These are phyloP conservation scores for Symmetrospora coprosmae DNA, from an alignment of 768 basidiomycete species.

Conservation along the genomic window DNA sequence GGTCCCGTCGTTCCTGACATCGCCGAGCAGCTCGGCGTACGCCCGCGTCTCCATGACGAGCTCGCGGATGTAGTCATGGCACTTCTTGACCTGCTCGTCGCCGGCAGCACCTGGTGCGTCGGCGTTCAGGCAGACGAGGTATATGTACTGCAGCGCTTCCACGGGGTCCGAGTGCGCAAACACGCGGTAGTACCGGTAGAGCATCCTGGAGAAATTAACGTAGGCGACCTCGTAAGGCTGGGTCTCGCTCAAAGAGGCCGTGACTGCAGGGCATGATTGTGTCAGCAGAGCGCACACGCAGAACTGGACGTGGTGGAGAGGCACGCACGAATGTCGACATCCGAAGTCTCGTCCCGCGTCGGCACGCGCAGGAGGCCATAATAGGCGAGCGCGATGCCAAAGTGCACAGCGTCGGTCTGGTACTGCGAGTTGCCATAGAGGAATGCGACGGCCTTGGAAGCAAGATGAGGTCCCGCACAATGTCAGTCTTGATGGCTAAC, in stretches of 20 bases:
- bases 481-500: neutral
- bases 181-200: constrained; percentile 83
- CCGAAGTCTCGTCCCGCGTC: constrained; percentile 62
- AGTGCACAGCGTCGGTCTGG: constrained; percentile 84
- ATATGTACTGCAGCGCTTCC: constrained; percentile 87
- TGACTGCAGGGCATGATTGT: neutral
- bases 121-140: constrained; percentile 61
- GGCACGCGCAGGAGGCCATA: constrained; percentile 82
- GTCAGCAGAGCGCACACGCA: neutral
- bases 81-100: constrained; percentile 63
- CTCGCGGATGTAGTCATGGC: constrained; percentile 39
- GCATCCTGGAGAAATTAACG: constrained; percentile 64
- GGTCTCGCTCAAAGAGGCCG: constrained; percentile 6
- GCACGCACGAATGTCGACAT: constrained; percentile 62
- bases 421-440: constrained; percentile 74
- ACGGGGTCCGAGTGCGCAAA: constrained; percentile 86
- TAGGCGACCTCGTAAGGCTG: constrained; percentile 37
- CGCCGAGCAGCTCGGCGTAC: constrained; percentile 92
- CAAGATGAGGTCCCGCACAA: too few relatives aligned
- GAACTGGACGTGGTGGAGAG: neutral
- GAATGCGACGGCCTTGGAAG: constrained; percentile 64
- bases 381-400: constrained; percentile 80
- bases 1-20: constrained; percentile 75
- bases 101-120: constrained; percentile 59
- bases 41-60: constrained; percentile 39